These are phyloP conservation scores for Pseudogymnoascus sp. DNA, from an alignment of 2,329 filamentous ascomycete species.

Conservation along the genomic window DNA sequence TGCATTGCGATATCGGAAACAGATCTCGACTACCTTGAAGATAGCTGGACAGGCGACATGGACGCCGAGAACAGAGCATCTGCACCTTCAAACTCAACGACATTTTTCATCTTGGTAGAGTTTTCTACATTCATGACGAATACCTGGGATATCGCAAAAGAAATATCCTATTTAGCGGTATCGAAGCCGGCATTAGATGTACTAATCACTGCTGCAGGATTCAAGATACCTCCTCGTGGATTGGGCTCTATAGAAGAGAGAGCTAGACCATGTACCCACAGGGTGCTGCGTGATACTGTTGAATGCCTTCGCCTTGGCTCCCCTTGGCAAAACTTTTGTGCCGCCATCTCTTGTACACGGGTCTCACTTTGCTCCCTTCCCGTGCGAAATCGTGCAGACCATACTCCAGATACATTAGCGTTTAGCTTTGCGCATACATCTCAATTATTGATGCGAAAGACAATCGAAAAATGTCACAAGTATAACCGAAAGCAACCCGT, in stretches of 20 bases:
- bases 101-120: slow-evolving; percentile 13
- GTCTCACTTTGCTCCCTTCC: slow-evolving; percentile 11
- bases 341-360: slow-evolving; percentile 11
- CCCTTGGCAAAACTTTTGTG: slow-evolving; percentile 10
- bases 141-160: slow-evolving; percentile 12
- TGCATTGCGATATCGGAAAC: slow-evolving; percentile 12
- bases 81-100: slow-evolving; percentile 9
- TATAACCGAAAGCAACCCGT: slow-evolving; percentile 7
- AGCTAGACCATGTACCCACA: slow-evolving; percentile 10
- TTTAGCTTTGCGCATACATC: slow-evolving; percentile 10
- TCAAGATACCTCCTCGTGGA: slow-evolving; percentile 9
- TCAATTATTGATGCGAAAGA: slow-evolving; percentile 7
- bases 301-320: slow-evolving; percentile 12
- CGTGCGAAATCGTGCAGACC: slow-evolving; percentile 8
- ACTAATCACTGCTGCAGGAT: slow-evolving; percentile 9
- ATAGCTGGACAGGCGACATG: slow-evolving; percentile 10
- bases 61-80: neutral
- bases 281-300: slow-evolving; percentile 8
- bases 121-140: slow-evolving; percentile 12
- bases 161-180: slow-evolving; percentile 12
- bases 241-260: slow-evolving; percentile 8
- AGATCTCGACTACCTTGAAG: slow-evolving; percentile 15
- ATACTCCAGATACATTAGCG: slow-evolving; percentile 7
- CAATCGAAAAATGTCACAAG: slow-evolving; percentile 13
- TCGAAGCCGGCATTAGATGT: slow-evolving; percentile 12